Evolutionary conservation across 345 rosid genomes (phyloP), one percentile per base, ranked within the genome.

Genomic region (Eutrema japonicum): DNA sequence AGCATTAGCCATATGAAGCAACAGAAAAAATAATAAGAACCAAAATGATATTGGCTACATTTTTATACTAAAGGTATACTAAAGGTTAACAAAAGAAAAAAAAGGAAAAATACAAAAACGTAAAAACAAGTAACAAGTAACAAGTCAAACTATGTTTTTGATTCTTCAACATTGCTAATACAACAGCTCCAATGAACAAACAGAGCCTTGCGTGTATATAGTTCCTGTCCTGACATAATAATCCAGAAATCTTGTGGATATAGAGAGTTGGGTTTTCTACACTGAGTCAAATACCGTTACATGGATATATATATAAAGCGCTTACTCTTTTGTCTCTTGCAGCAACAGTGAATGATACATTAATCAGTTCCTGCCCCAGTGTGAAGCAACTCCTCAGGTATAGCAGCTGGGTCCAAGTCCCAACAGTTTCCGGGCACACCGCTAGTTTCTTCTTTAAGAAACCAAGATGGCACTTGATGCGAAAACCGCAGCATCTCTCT

Each of bases 391-490:
- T 88, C 91, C 33, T 95, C 99, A 8, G 99, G 98, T 62, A 96
- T 95, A 18, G 99, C 99, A 13, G 99, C 99, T 0, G 99, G 96
- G 75, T 95, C 99, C 47, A 95, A 80, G 84, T 95, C 99, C 96
- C 97, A 95, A 66, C 97, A 95, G 60, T 85, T 85, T 52, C 83
- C 91, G 0, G 92, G 94, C 56, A 92, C 66, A 37, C 77, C 84
- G 43, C 70, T 75, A 12, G 86, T 77, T 64, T 79, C 96, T 59
- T 88, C 90, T 68, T 85, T 80, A 46, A 95, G 94, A 62, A 85
- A 83, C 88, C 96, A 89, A 64, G 98, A 88, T 0, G 98, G 98
- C 35, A 92, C 97, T 82, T 84, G 93, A 82, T 92, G 97, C 7
- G 97, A 92, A 74, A 92, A 92, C 67, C 96, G 84, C 37, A 89